phyloP scores from a whole-genome alignment of 2,329 filamentous ascomycete species.

The Dothistroma pini region DNA sequence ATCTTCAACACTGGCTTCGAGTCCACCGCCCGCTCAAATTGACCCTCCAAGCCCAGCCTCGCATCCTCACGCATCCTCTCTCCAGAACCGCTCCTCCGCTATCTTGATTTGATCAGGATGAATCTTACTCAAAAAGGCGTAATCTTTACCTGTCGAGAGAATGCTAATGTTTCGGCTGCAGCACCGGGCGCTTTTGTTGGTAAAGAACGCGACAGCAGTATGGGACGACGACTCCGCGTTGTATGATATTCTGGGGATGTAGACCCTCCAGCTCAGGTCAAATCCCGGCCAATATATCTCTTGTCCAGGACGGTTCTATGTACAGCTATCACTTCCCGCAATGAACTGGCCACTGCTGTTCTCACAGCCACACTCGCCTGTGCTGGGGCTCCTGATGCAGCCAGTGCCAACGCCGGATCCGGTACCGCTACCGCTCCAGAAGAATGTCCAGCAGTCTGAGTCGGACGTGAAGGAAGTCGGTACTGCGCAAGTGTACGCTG shows the following conservation, averaged over 20 bases:
- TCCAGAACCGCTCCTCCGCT: slow-evolving; percentile 48
- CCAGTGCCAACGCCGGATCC: slow-evolving; percentile 34
- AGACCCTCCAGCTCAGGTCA: neutral
- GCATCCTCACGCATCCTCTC: slow-evolving; percentile 7
- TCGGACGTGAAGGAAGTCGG: slow-evolving; percentile 28
- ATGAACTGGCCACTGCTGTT: slow-evolving; percentile 41
- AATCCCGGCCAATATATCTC: neutral
- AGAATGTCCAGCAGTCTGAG: slow-evolving; percentile 44
- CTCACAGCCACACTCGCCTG: slow-evolving; percentile 43
- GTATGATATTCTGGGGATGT: too few species aligned
- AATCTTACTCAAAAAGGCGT: slow-evolving; percentile 51
- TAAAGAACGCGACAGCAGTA: slow-evolving; percentile 40
- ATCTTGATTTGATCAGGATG: slow-evolving; percentile 48
- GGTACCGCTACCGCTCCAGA: slow-evolving; percentile 33
- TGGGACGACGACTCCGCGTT: neutral
- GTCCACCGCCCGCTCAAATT: slow-evolving; percentile 13
- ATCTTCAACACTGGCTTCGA: slow-evolving; percentile 16
- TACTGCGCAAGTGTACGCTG: slow-evolving; percentile 42
- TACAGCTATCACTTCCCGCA: slow-evolving; percentile 24
- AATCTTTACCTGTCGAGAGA: slow-evolving; percentile 46
- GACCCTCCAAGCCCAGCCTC: slow-evolving; percentile 6
- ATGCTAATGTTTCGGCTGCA: slow-evolving; percentile 27
- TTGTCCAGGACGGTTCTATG: neutral
- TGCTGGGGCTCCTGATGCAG: slow-evolving; percentile 41
- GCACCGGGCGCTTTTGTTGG: slow-evolving; percentile 41